phyloP scores from a whole-genome alignment of 306 rosid genomes.

The Glycine latifolia region DNA sequence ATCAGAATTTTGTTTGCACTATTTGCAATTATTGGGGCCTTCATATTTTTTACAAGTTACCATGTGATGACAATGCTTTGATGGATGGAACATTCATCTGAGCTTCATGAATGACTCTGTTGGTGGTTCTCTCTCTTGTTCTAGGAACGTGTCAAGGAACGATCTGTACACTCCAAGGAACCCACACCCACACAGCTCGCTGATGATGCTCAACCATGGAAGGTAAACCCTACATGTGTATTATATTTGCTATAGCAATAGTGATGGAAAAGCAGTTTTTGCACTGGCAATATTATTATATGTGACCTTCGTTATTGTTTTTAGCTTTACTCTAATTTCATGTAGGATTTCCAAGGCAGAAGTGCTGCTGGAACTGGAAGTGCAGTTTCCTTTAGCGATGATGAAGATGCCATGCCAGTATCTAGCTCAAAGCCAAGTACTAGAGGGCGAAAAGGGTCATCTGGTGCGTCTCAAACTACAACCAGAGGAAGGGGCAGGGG shows the following conservation, averaged over 20 bases:
- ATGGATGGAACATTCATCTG: conserved; percentile 32
- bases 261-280: conserved; percentile 15
- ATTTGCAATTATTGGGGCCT: conserved; percentile 24
- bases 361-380: conserved; percentile 68
- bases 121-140: conserved; percentile 28
- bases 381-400: conserved; percentile 90
- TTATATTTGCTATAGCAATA: conserved; percentile 33
- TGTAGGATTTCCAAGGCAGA: conserved; percentile 69
- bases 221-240: conserved; percentile 59
- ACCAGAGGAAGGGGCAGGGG: conserved; percentile 91
- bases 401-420: conserved; percentile 72
- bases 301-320: conserved; percentile 23
- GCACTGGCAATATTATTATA: conserved; percentile 9
- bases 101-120: conserved; percentile 20
- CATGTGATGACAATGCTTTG: conserved; percentile 42
- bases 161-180: conserved; percentile 66
- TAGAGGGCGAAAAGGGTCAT: conserved; percentile 77
- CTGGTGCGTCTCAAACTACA: conserved; percentile 63
- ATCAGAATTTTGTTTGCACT: conserved; percentile 34
- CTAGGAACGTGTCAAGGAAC: conserved; percentile 90
- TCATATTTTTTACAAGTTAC: conserved; percentile 28
- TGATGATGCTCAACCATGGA: conserved; percentile 57
- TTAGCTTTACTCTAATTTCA: conserved; percentile 34
- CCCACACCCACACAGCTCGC: conserved; percentile 53
- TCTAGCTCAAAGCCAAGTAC: conserved; percentile 65